phyloP scores from a whole-genome alignment of 2,329 filamentous ascomycete genomes.

The Talaromyces rugulosus region DNA sequence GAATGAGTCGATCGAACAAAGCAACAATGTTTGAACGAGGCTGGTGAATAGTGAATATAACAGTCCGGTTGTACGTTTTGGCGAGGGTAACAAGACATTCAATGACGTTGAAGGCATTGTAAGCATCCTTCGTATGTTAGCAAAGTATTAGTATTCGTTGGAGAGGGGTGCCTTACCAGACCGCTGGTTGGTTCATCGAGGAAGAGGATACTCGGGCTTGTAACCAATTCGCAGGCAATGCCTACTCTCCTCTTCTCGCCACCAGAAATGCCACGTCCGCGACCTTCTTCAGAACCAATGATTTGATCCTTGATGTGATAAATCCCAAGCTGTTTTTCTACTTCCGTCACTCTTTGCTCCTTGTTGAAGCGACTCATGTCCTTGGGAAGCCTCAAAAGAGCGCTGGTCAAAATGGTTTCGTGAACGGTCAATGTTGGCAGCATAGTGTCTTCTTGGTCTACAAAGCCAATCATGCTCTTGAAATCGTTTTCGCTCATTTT shows the following conservation, averaged over 20 bases:
- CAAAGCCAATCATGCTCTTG: slow-evolving; percentile 88
- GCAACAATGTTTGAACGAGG: slow-evolving; percentile 97
- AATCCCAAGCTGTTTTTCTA: slow-evolving; percentile 94
- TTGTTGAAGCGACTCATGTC: slow-evolving; percentile 88
- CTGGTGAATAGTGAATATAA: slow-evolving; percentile 98
- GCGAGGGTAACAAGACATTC: slow-evolving; percentile 93
- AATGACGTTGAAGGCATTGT: slow-evolving; percentile 96
- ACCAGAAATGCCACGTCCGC: slow-evolving; percentile 90
- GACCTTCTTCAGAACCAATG: slow-evolving; percentile 93
- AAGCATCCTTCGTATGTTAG: slow-evolving; percentile 62
- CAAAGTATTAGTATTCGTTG: background rate
- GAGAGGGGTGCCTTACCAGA: slow-evolving; percentile 40
- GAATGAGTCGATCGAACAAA: slow-evolving; percentile 87
- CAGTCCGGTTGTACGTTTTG: slow-evolving; percentile 93
- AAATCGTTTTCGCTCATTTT: slow-evolving; percentile 81
- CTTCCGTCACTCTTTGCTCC: slow-evolving; percentile 83
- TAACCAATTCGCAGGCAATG: slow-evolving; percentile 96
- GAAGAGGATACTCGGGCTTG: slow-evolving; percentile 94
- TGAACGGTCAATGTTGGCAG: slow-evolving; percentile 93
- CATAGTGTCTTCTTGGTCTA: slow-evolving; percentile 98
- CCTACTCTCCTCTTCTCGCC: slow-evolving; percentile 94
- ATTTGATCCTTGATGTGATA: slow-evolving; percentile 89
- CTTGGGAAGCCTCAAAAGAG: slow-evolving; percentile 81
- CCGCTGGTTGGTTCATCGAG: slow-evolving; percentile 96
- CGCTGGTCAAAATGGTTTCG: slow-evolving; percentile 94